Percentiles rank a stretch among this genome's conserved stretches.
Evolutionary conservation across 1,284 basidiomycete species (phyloP).

Genomic region (Phellinidium pouzarii): DNA sequence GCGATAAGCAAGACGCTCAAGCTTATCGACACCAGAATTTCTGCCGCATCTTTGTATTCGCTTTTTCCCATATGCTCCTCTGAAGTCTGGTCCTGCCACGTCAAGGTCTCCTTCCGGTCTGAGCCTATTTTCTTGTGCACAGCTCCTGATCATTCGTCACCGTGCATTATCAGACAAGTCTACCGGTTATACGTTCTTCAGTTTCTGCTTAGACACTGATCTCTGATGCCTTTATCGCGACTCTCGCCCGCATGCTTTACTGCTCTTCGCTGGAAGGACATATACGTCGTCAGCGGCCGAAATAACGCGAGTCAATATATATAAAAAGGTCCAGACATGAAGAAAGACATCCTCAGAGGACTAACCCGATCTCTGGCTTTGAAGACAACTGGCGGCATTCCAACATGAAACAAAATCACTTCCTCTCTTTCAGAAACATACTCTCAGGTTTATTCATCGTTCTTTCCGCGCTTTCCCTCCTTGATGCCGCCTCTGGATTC

Average conservation of each 20-base stretch:
- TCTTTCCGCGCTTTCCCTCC: slow-evolving; percentile 3
- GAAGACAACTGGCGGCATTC: not conserved
- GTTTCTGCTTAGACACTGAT: not conserved
- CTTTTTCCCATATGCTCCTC: not conserved
- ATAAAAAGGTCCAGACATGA: not conserved
- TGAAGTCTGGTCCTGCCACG: not conserved
- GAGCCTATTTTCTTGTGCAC: not conserved
- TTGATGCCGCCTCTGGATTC: slow-evolving; percentile 19
- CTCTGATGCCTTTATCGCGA: not conserved
- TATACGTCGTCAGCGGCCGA: not conserved
- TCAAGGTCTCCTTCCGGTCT: not conserved
- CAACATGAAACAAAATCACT: not conserved
- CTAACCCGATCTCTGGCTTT: not conserved
- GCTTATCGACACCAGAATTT: not conserved
- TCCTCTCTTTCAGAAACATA: not conserved
- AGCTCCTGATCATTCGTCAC: not conserved
- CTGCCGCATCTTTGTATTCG: not conserved
- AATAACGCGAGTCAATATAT: not conserved
- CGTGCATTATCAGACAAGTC: not conserved
- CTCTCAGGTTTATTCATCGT: not conserved
- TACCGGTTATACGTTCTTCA: not conserved
- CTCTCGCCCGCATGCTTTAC: not conserved
- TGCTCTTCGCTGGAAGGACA: not conserved
- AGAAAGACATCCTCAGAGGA: not conserved
- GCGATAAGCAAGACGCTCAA: not conserved